phyloP scores from a whole-genome alignment of 1,139 yeast genomes.

The Yamadazyma sp. region DNA sequence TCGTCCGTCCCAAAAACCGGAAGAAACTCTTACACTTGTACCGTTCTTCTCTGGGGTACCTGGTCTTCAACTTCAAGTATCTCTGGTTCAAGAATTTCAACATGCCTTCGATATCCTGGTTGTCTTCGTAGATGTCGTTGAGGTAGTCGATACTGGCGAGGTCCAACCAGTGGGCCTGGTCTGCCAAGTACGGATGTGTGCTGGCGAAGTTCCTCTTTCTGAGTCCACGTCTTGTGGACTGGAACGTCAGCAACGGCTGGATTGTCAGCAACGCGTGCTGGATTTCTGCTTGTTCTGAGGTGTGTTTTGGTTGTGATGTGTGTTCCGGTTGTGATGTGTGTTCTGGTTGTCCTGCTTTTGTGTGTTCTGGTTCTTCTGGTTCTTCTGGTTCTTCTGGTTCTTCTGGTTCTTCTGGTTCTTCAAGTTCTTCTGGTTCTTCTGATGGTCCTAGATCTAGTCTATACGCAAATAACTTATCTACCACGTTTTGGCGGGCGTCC shows the following conservation, averaged over 20 bases:
- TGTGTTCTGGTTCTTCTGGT: neutral
- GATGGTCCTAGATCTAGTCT: no score
- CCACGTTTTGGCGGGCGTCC: neutral
- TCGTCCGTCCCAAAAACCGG: conserved; percentile 10
- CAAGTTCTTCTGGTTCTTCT: neutral
- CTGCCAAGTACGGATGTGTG: conserved; percentile 49
- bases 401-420: neutral
- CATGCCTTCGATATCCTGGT: conserved; percentile 33
- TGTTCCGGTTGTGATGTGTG: no score
- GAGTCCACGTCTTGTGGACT: conserved; percentile 28
- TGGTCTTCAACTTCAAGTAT: conserved; percentile 30
- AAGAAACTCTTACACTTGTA: conserved; percentile 41
- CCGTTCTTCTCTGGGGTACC: conserved; percentile 41
- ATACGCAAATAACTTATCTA: neutral
- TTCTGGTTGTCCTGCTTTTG: no score
- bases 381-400: neutral
- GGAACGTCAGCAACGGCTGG: conserved; percentile 13
- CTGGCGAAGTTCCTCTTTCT: conserved; percentile 47
- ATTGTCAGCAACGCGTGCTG: conserved; percentile 13
- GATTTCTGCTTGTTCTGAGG: conserved; percentile 10
- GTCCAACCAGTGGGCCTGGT: conserved; percentile 48
- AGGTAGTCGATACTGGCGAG: conserved; percentile 35
- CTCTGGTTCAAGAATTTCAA: conserved; percentile 36
- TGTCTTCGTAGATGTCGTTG: conserved; percentile 39
- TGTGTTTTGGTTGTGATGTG: no score